A percentile compares a stretch with the other conserved stretches of the same genome.
Evolutionary conservation across 2,329 filamentous ascomycete genomes (phyloP).

Genomic region (Venturia pyrina): DNA sequence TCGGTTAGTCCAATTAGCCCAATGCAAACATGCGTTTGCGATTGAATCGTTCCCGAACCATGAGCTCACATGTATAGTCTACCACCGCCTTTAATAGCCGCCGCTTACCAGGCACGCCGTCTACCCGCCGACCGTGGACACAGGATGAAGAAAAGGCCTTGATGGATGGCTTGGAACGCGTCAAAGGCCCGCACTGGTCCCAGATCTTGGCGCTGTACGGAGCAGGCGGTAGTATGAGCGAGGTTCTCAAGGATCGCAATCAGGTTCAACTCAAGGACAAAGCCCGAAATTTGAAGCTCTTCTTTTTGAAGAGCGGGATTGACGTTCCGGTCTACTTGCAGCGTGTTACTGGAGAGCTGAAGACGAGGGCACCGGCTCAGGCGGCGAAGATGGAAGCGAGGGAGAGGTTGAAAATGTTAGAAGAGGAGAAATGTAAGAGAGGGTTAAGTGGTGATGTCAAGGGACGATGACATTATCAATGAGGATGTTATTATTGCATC

Average conservation of each 20-base stretch:
- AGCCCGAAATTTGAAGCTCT: slow-evolving; percentile 78
- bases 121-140: slow-evolving; percentile 69
- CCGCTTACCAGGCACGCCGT: slow-evolving; percentile 42
- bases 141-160: slow-evolving; percentile 83
- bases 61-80: neutral
- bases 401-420: slow-evolving; percentile 9
- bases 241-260: slow-evolving; percentile 77
- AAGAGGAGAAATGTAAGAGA: slow-evolving; percentile 6
- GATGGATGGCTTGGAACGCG: slow-evolving; percentile 78
- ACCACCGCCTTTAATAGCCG: slow-evolving; percentile 26
- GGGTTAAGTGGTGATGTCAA: neutral
- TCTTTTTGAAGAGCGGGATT: slow-evolving; percentile 83
- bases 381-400: slow-evolving; percentile 13
- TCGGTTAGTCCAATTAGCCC: slow-evolving; percentile 1
- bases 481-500: neutral
- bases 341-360: slow-evolving; percentile 80
- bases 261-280: slow-evolving; percentile 93
- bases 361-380: slow-evolving; percentile 69
- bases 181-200: slow-evolving; percentile 88
- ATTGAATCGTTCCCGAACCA: neutral
- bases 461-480: neutral
- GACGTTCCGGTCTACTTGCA: slow-evolving; percentile 84
- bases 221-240: slow-evolving; percentile 65
- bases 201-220: slow-evolving; percentile 83
- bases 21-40: neutral